A percentile compares a stretch with the other conserved stretches of the same genome.
These are phyloP conservation scores for Logfia minima DNA, from an alignment of 129 eudicot species.

Conservation along the genomic window DNA sequence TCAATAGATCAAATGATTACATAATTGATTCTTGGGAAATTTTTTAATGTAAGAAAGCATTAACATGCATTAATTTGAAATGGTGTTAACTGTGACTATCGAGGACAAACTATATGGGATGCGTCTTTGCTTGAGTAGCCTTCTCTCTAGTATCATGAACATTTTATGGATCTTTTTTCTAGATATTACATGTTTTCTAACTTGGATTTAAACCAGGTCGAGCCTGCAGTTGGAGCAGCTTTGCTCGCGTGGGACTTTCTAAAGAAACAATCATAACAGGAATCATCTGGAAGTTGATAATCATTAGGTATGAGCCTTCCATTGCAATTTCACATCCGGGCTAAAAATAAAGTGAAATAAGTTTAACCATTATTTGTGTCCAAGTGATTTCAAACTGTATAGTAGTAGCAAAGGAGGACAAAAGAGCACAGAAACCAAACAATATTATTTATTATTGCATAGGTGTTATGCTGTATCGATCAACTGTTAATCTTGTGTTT, in stretches of 20 bases:
- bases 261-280: slow-evolving; percentile 40
- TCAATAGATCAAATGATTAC: neutral
- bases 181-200: slow-evolving; percentile 3
- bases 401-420: slow-evolving; percentile 24
- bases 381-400: slow-evolving; percentile 26
- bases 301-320: neutral
- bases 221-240: slow-evolving; percentile 98
- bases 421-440: slow-evolving; percentile 22
- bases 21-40: neutral
- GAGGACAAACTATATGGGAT: neutral
- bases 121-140: too few relatives aligned
- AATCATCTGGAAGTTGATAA: slow-evolving; percentile 26
- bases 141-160: neutral
- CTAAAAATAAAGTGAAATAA: slow-evolving; percentile 13
- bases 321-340: neutral
- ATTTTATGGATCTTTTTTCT: neutral
- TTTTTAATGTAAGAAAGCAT: neutral
- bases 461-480: slow-evolving; percentile 4
- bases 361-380: slow-evolving; percentile 2
- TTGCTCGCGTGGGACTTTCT: slow-evolving; percentile 82
- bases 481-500: slow-evolving; percentile 19
- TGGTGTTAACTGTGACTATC: neutral
- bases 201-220: slow-evolving; percentile 57
- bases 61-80: neutral
- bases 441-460: slow-evolving; percentile 19